phyloP scores from a whole-genome alignment of 495 filamentous ascomycete species.

The Aspergillus steynii region DNA sequence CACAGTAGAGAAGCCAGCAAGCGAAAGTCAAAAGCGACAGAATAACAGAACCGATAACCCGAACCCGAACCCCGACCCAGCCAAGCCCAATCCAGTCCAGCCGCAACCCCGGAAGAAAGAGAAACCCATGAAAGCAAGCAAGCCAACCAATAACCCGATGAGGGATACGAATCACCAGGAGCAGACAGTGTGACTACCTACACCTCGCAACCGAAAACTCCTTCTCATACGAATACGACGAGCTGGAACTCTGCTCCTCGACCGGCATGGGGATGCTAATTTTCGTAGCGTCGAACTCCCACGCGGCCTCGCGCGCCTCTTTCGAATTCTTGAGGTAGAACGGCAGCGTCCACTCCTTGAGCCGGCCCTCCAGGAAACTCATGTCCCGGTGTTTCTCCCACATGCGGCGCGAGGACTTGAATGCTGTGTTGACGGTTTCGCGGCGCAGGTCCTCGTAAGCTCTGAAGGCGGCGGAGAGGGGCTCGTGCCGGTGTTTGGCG shows the following conservation, averaged over 20 bases:
- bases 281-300: slow-evolving; percentile 41
- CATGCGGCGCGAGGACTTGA: slow-evolving; percentile 50
- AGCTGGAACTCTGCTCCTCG: slow-evolving; percentile 25
- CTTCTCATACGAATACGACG: slow-evolving; percentile 25
- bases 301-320: slow-evolving; percentile 36
- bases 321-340: slow-evolving; percentile 31
- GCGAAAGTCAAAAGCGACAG: neutral
- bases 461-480: slow-evolving; percentile 46
- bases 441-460: slow-evolving; percentile 54
- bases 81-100: too few relatives aligned
- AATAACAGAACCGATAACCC: too few relatives aligned
- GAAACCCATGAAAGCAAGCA: neutral
- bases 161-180: too few relatives aligned
- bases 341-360: slow-evolving; percentile 41
- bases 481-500: slow-evolving; percentile 33
- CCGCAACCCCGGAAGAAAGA: too few relatives aligned
- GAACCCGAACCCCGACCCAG: too few relatives aligned
- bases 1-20: neutral
- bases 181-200: neutral
- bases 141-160: neutral
- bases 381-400: slow-evolving; percentile 46
- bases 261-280: slow-evolving; percentile 29
- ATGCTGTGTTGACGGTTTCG: slow-evolving; percentile 50
- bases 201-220: neutral
- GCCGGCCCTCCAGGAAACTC: slow-evolving; percentile 37